phyloP scores from a whole-genome alignment of 2,329 filamentous ascomycete genomes.

The Phyllosticta citriasiana region DNA sequence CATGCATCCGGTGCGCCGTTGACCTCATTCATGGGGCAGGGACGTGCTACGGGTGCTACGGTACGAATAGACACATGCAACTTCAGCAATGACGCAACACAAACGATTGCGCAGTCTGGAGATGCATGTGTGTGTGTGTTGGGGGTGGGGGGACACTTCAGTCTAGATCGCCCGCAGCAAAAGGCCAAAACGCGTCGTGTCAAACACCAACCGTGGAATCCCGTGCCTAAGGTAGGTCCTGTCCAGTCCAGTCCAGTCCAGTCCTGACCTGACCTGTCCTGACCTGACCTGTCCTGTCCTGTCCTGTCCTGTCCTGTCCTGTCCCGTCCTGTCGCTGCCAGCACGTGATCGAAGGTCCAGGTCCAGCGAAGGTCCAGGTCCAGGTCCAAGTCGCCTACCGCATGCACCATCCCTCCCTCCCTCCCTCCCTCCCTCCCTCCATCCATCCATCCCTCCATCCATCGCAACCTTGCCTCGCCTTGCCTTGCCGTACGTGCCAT shows the following conservation, averaged over 20 bases:
- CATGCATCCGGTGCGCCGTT: background rate
- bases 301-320: background rate
- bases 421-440: too few species aligned
- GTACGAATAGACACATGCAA: background rate
- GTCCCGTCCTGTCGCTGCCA: background rate
- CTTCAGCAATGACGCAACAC: background rate
- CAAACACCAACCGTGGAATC: background rate
- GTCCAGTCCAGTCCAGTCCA: background rate
- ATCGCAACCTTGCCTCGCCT: too few species aligned
- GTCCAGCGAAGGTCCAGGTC: too few species aligned
- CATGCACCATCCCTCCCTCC: too few species aligned
- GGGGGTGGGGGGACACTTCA: background rate
- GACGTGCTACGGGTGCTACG: too few species aligned
- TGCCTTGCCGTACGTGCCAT: too few species aligned
- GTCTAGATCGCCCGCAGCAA: background rate
- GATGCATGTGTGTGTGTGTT: too few species aligned
- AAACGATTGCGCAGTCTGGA: background rate
- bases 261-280: background rate
- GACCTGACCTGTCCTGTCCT: background rate
- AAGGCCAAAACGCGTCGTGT: background rate
- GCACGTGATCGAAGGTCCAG: too few species aligned
- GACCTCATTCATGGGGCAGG: conserved; percentile 12
- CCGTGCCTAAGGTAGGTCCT: background rate
- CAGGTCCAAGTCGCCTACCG: too few species aligned
- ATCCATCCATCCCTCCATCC: too few species aligned